phyloP scores from a whole-genome alignment of 2,329 filamentous ascomycete species.

The Huntiella savannae region DNA sequence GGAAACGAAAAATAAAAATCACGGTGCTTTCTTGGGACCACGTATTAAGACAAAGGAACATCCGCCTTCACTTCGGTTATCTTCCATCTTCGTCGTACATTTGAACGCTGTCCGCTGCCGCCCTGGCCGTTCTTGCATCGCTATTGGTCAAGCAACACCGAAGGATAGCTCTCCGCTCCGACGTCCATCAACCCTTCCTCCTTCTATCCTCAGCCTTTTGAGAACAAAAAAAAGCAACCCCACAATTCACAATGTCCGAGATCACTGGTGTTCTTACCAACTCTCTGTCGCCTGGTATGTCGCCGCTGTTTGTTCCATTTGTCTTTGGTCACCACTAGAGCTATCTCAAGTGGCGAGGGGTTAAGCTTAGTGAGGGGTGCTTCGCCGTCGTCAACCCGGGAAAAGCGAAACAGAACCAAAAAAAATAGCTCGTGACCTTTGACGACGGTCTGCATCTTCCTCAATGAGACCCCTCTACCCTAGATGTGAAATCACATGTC shows the following conservation, averaged over 20 bases:
- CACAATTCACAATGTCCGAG: constrained; percentile 55
- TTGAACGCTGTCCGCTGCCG: not conserved
- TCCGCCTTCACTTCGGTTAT: too few relatives aligned
- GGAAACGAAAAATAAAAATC: not conserved
- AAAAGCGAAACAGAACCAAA: too few relatives aligned
- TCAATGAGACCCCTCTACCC: not conserved
- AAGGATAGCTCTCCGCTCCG: constrained; percentile 4
- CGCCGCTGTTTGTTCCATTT: constrained; percentile 10
- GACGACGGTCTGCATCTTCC: not conserved
- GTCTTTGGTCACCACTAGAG: too few relatives aligned
- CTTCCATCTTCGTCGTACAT: not conserved
- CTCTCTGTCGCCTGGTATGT: constrained; percentile 83
- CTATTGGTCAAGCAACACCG: constrained; percentile 2
- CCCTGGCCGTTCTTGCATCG: constrained; percentile 4
- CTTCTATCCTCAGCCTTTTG: not conserved
- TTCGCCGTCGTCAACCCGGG: too few relatives aligned
- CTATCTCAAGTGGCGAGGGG: too few relatives aligned
- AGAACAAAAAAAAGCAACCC: constrained; percentile 17
- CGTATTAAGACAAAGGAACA: too few relatives aligned
- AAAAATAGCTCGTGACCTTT: too few relatives aligned
- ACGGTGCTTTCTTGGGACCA: not conserved
- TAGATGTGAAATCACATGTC: not conserved
- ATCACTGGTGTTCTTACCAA: constrained; percentile 96
- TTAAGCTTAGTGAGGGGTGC: too few relatives aligned
- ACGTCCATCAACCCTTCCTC: constrained; percentile 3